Evolutionary conservation across 2,329 filamentous ascomycete genomes (phyloP), one percentile per base, ranked within the genome.

Genomic region (Periconia sp.): DNA sequence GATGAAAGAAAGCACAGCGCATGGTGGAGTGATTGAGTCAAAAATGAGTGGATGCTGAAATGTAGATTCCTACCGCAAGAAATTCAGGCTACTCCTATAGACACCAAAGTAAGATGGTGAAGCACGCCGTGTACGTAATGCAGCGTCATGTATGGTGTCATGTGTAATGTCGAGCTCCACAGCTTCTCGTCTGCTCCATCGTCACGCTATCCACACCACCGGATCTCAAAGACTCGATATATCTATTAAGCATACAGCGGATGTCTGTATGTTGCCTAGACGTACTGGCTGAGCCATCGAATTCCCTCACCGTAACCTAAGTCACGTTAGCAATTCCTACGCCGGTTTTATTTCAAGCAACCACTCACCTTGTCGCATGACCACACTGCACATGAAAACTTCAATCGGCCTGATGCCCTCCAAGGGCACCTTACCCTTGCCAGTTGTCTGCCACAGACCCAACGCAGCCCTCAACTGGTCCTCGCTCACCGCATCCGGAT

Each of bases 361-460:
- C 22, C 21, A 37, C 24, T 18, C 17, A 29, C 35, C 94, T 80
- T 97, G 92, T 73, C 92, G 84, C 90, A 96, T 96, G 52, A 97
- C 92, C 59, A 97, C 92, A 63, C 89, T 95, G 83, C 92, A 97
- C 94, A 99, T 73, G 54, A 97, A 97, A 52, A 97, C 84, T 81
- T 99, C 94, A 66, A 99, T 92, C 76, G 65, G 65, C 43, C 65
- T 45, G 34, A 68, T 68, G 15, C 65, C 65, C 58, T 69, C 65
- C 12, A 67, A 60, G 35, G 65, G 63, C 35, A 69, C 65, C 49
- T 67, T 68, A 49, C 65, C 65, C 60, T 69, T 69, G 40, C 65
- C 65, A 7, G 65, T 69, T 18, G 65, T 69, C 54, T 97, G 92
- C 77, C 95, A 97, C 65, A 99, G 76, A 52, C 94, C 94, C 46